These are phyloP conservation scores for Zostera marina DNA, from an alignment of 116 monocot species.

Conservation along the genomic window DNA sequence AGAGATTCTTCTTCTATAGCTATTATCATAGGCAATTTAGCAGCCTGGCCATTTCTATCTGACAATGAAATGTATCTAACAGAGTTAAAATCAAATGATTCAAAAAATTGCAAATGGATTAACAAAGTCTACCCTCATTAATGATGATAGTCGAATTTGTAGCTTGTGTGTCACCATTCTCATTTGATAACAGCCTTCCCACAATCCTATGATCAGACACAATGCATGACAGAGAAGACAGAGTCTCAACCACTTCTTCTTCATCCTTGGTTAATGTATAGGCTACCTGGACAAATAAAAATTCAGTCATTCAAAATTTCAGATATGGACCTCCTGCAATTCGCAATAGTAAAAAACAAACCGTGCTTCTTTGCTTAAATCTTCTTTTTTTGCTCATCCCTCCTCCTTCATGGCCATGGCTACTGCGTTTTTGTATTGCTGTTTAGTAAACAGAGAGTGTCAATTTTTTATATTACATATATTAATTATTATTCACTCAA, in stretches of 20 bases:
- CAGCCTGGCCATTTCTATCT: slow-evolving; percentile 8
- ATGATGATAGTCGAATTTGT: neutral
- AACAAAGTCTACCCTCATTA: slow-evolving; percentile 15
- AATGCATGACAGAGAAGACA: slow-evolving; percentile 14
- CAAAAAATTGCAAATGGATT: neutral
- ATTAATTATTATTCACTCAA: no score
- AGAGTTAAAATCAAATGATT: neutral
- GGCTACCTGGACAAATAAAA: slow-evolving; percentile 7
- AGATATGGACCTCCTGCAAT: neutral
- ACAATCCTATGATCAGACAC: slow-evolving; percentile 1
- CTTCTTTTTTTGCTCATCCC: neutral
- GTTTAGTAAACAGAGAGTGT: neutral
- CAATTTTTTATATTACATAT: no score
- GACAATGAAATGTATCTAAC: neutral
- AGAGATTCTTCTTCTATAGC: slow-evolving; percentile 1
- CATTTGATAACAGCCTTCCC: slow-evolving; percentile 1
- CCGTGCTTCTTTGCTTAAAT: slow-evolving; percentile 4
- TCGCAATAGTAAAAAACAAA: neutral
- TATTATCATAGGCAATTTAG: slow-evolving; percentile 1
- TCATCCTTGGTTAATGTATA: slow-evolving; percentile 21
- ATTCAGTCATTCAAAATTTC: neutral
- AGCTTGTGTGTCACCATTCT: slow-evolving; percentile 6
- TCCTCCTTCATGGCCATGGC: slow-evolving; percentile 5
- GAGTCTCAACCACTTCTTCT: slow-evolving; percentile 28
- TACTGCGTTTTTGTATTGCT: slow-evolving; percentile 28